Conservation (phyloP, 2,329 filamentous ascomycete genomes). For the Cladosporium sp. region DNA sequence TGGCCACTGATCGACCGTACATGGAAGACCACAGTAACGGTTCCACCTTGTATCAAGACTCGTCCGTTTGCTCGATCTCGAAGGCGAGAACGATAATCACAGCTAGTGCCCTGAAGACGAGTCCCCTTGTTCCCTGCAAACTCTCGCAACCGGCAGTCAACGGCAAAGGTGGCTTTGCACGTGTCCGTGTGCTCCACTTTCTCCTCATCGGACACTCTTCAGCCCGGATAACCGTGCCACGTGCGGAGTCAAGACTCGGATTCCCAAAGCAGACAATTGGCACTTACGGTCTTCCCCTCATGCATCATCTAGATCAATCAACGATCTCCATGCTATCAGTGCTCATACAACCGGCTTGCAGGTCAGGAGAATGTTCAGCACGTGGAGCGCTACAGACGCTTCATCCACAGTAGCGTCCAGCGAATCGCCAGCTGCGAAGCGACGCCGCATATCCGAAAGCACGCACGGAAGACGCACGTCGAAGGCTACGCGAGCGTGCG, state of each 20-base stretch:
- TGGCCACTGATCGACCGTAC: neutral
- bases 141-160: neutral
- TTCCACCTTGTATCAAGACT: neutral
- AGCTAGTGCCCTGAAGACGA: neutral
- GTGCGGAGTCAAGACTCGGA: neutral
- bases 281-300: neutral
- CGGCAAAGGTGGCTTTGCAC: neutral
- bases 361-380: neutral
- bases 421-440: constrained; percentile 5
- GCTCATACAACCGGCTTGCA: neutral
- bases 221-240: neutral
- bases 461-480: constrained; percentile 4
- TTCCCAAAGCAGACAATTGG: neutral
- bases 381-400: constrained; percentile 5
- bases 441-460: neutral
- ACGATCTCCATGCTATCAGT: neutral
- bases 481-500: constrained; percentile 16
- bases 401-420: neutral
- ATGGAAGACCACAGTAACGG: neutral
- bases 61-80: neutral
- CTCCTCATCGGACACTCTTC: neutral
- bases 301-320: neutral
- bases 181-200: neutral
- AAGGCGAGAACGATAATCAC: neutral
- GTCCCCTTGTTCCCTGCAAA: neutral